These are phyloP conservation scores for Eucalyptus melliodora DNA, from an alignment of 345 rosid species.

Conservation along the genomic window DNA sequence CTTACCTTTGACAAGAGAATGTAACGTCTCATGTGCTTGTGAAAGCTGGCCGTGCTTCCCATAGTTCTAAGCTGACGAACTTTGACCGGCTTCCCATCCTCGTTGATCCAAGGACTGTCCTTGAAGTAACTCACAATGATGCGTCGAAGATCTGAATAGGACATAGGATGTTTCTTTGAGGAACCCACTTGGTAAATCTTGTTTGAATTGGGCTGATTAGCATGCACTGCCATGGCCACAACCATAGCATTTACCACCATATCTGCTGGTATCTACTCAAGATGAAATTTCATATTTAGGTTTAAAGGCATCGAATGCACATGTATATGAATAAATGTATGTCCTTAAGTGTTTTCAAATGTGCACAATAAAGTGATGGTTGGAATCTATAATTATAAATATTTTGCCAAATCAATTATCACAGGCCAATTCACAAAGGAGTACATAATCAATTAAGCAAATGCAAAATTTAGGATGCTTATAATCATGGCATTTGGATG, in stretches of 20 bases:
- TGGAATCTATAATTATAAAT: too few species aligned
- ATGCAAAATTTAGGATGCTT: too few species aligned
- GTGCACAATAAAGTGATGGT: too few species aligned
- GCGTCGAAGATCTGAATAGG: background rate
- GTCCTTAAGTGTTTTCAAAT: too few species aligned
- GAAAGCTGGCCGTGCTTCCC: constrained; percentile 13
- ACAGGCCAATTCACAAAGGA: too few species aligned
- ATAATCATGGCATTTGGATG: too few species aligned
- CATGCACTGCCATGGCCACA: background rate
- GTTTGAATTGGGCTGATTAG: background rate
- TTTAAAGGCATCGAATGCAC: too few species aligned
- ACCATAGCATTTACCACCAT: constrained; percentile 22
- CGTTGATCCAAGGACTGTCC: constrained; percentile 14
- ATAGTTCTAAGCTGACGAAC: background rate
- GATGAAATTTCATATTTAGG: too few species aligned
- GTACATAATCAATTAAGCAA: too few species aligned
- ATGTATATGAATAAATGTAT: too few species aligned
- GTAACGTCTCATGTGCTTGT: constrained; percentile 12
- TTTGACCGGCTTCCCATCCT: constrained; percentile 17
- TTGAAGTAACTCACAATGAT: constrained; percentile 2
- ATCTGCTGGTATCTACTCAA: constrained; percentile 12
- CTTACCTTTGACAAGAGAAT: constrained; percentile 8
- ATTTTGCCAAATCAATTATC: too few species aligned
- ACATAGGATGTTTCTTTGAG: constrained; percentile 6
- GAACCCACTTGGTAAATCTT: constrained; percentile 18